Evolutionary conservation across 2,329 filamentous ascomycete species (phyloP).

Genomic region (Neonectria ditissima): DNA sequence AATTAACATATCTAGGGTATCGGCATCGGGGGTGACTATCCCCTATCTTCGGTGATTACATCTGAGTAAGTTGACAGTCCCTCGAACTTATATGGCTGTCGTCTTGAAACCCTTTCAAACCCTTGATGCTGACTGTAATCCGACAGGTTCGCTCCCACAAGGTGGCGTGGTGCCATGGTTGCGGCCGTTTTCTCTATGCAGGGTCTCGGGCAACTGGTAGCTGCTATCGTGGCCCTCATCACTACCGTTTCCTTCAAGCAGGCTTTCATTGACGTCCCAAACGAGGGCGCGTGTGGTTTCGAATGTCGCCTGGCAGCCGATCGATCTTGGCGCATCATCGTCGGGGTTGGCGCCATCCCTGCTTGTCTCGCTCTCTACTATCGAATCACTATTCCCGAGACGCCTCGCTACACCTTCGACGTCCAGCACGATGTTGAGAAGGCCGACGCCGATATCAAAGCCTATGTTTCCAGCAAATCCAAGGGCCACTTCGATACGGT

Average conservation of each 20-base stretch:
- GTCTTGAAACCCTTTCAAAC: no score
- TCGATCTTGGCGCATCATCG: slow-evolving; percentile 84
- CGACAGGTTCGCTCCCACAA: slow-evolving; percentile 78
- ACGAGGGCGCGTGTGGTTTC: slow-evolving; percentile 64
- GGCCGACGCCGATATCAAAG: slow-evolving; percentile 77
- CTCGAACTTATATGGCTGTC: slow-evolving; percentile 29
- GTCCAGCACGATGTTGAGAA: slow-evolving; percentile 81
- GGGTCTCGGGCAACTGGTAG: slow-evolving; percentile 80
- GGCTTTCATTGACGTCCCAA: slow-evolving; percentile 57
- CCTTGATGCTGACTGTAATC: slow-evolving; percentile 37
- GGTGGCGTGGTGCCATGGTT: slow-evolving; percentile 87
- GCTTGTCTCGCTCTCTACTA: slow-evolving; percentile 86
- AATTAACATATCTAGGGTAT: slow-evolving; percentile 62
- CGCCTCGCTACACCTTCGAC: slow-evolving; percentile 86
- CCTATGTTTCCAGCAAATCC: slow-evolving; percentile 63
- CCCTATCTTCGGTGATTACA: slow-evolving; percentile 82
- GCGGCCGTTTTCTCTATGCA: slow-evolving; percentile 88
- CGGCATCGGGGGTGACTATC: slow-evolving; percentile 86
- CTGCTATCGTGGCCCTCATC: slow-evolving; percentile 77
- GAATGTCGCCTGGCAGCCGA: slow-evolving; percentile 78
- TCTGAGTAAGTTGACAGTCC: slow-evolving; percentile 67
- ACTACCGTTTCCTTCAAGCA: slow-evolving; percentile 73
- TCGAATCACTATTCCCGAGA: slow-evolving; percentile 87
- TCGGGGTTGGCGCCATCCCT: slow-evolving; percentile 82
- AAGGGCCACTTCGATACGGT: slow-evolving; percentile 62